Conservation (phyloP, 176 grass and related monocot species). For the Bolboschoenus planiculmis region DNA sequence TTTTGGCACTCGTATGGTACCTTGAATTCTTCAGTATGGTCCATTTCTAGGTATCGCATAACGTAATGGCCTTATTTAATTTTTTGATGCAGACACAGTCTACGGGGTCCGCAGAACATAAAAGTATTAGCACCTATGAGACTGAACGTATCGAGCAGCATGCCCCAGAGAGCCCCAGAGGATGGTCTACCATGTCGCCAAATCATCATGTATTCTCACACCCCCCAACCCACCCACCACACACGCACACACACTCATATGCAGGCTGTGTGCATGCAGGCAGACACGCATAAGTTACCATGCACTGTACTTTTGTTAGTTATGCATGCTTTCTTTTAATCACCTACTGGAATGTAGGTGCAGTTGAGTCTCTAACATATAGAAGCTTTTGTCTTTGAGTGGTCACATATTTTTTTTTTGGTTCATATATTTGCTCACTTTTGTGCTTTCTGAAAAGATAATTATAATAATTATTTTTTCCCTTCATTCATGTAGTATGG, state of each 20-base stretch:
- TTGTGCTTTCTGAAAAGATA: neutral
- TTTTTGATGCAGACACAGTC: conserved; percentile 32
- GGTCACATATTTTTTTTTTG: neutral
- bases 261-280: neutral
- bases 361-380: neutral
- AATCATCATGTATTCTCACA: conserved; percentile 43
- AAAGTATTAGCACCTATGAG: conserved; percentile 33
- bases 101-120: conserved; percentile 5
- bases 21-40: conserved; percentile 4
- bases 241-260: neutral
- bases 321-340: neutral
- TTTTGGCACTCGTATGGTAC: neutral
- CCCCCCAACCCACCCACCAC: neutral
- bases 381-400: neutral
- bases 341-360: neutral
- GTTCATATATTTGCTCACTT: neutral
- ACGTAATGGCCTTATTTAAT: conserved; percentile 18
- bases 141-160: conserved; percentile 43
- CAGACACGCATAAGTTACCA: neutral
- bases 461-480: neutral
- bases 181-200: conserved; percentile 34
- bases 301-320: neutral
- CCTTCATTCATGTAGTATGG: conserved; percentile 25
- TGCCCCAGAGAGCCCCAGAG: conserved; percentile 31
- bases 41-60: neutral